A percentile compares a stretch with the other conserved stretches of the same genome.
Evolutionary conservation across 345 rosid genomes (phyloP).

Genomic region (Raphanus sativus): DNA sequence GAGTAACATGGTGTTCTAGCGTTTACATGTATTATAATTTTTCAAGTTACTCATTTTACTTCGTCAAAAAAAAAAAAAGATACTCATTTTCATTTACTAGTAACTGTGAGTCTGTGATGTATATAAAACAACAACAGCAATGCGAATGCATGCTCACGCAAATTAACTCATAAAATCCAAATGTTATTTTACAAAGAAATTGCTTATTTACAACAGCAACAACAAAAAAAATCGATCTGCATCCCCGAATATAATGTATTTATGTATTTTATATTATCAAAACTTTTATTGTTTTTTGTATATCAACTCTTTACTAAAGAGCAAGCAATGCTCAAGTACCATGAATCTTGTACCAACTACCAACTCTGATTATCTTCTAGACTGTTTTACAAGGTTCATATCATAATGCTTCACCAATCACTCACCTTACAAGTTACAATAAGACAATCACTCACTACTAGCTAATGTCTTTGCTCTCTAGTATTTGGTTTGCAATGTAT

Average conservation of each 20-base stretch:
- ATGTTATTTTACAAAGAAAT: no score
- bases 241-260: no score
- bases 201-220: no score
- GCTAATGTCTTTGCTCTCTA: not conserved
- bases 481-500: not conserved
- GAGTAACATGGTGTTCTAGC: not conserved
- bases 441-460: not conserved
- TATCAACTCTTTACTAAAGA: not conserved
- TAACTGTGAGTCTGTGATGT: not conserved
- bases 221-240: not conserved
- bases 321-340: conserved; percentile 2
- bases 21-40: not conserved
- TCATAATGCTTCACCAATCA: conserved; percentile 25
- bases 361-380: conserved; percentile 12
- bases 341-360: conserved; percentile 23
- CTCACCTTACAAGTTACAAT: not conserved
- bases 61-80: no score
- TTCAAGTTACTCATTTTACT: no score
- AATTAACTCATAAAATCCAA: no score
- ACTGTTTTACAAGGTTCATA: conserved; percentile 8
- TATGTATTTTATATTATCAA: not conserved
- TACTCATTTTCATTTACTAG: not conserved
- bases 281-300: conserved; percentile 12
- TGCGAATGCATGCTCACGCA: not conserved
- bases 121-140: not conserved